These are phyloP conservation scores for Fraxinus sp. DNA, from an alignment of 305 asterid species.

Conservation along the genomic window DNA sequence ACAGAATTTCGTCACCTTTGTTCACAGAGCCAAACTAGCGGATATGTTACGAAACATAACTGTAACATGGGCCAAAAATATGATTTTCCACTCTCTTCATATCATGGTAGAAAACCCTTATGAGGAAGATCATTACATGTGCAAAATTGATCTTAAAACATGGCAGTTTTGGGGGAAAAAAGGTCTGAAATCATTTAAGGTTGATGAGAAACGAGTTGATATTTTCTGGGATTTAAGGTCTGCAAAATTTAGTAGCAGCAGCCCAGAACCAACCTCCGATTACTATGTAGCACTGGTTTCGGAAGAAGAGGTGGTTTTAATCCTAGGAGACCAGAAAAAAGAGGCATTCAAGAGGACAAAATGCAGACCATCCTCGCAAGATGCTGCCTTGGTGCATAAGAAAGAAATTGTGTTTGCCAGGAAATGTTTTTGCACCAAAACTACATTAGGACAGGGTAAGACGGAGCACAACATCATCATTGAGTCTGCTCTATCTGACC, in stretches of 20 bases:
- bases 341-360: slow-evolving; percentile 70
- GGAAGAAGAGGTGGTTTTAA: slow-evolving; percentile 47
- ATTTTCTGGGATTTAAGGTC: slow-evolving; percentile 77
- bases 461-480: slow-evolving; percentile 66
- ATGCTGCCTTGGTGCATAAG: slow-evolving; percentile 56
- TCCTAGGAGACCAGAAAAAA: slow-evolving; percentile 68
- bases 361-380: slow-evolving; percentile 36
- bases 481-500: slow-evolving; percentile 49
- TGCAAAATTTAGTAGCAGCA: slow-evolving; percentile 45
- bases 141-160: slow-evolving; percentile 82
- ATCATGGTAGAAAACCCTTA: slow-evolving; percentile 49
- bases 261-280: slow-evolving; percentile 66
- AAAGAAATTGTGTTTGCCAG: slow-evolving; percentile 70
- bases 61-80: slow-evolving; percentile 67
- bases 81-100: slow-evolving; percentile 60
- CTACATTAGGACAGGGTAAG: slow-evolving; percentile 52
- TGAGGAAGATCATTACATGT: slow-evolving; percentile 47
- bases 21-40: slow-evolving; percentile 49
- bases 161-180: slow-evolving; percentile 97
- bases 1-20: slow-evolving; percentile 61
- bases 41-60: slow-evolving; percentile 39
- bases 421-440: slow-evolving; percentile 68
- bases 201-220: slow-evolving; percentile 58
- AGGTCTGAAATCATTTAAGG: slow-evolving; percentile 63
- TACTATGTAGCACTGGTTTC: slow-evolving; percentile 71